phyloP scores from a whole-genome alignment of 208 protist species.

The Leishmania braziliensis region DNA sequence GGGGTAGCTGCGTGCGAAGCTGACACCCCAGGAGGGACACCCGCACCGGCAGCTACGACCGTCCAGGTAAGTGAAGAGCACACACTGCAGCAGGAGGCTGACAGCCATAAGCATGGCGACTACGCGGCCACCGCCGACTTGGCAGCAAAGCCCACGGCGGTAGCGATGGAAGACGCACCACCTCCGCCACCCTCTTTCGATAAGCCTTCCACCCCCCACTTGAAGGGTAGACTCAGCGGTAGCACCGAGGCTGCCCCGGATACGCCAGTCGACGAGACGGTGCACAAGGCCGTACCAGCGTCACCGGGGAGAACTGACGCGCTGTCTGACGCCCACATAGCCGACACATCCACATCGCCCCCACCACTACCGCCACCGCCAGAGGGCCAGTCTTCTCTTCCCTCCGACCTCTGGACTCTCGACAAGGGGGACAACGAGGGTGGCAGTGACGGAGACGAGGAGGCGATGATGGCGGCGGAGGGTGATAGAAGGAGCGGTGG shows the following conservation, averaged over 20 bases:
- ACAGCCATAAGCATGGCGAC: neutral
- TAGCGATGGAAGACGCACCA: neutral
- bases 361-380: neutral
- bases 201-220: neutral
- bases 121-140: neutral
- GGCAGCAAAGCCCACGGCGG: neutral
- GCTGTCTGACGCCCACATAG: neutral
- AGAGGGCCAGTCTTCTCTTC: neutral
- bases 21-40: neutral
- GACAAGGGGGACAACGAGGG: conserved; percentile 14
- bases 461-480: neutral
- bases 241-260: neutral
- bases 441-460: neutral
- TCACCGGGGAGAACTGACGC: neutral
- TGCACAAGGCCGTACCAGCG: neutral
- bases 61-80: neutral
- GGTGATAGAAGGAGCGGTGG: neutral
- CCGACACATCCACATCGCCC: neutral
- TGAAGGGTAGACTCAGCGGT: neutral
- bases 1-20: neutral
- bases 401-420: conserved; percentile 23
- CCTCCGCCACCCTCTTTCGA: neutral
- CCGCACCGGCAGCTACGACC: neutral
- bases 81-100: neutral
- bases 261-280: neutral